These are phyloP conservation scores for Pythium insidiosum DNA, from an alignment of 352 stramenopile genomes.

Conservation along the genomic window DNA sequence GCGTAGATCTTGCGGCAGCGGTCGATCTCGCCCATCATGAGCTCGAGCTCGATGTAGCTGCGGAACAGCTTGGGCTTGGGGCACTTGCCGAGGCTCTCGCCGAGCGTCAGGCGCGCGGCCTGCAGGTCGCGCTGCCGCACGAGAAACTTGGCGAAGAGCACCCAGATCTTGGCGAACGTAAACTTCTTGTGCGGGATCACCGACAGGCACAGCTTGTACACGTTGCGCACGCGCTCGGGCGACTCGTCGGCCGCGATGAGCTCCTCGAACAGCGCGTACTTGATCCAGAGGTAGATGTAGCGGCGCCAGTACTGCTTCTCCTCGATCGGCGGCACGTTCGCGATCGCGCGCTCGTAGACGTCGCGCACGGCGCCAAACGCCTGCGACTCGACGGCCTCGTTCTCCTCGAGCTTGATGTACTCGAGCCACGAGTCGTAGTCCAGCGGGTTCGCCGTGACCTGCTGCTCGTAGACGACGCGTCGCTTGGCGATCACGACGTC, in stretches of 20 bases:
- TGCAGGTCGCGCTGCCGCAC: constrained; percentile 92
- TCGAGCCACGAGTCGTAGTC: constrained; percentile 99
- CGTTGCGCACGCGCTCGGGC: constrained; percentile 75
- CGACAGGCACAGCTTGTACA: constrained; percentile 93
- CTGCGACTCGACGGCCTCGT: constrained; percentile 48
- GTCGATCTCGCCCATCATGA: constrained; percentile 98
- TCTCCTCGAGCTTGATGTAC: constrained; percentile 97
- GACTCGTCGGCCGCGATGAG: constrained; percentile 73
- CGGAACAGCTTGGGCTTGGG: constrained; percentile 90
- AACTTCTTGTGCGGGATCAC: constrained; percentile 95
- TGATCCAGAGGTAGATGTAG: constrained; percentile 99
- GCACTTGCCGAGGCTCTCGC: constrained; percentile 92
- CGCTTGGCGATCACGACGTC: constrained; percentile 93
- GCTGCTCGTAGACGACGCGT: constrained; percentile 92
- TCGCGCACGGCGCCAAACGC: constrained; percentile 80
- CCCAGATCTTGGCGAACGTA: constrained; percentile 98
- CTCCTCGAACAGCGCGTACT: constrained; percentile 98
- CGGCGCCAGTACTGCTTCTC: constrained; percentile 98
- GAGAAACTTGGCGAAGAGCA: constrained; percentile 96
- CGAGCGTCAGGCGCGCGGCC: constrained; percentile 88
- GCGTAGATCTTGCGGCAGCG: constrained; percentile 89
- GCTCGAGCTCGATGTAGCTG: constrained; percentile 93
- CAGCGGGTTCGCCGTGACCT: constrained; percentile 83
- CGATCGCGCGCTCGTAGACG: constrained; percentile 94
- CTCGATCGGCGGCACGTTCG: constrained; percentile 89